phyloP scores from a whole-genome alignment of 768 basidiomycete species.

The Termitomyces sp. region DNA sequence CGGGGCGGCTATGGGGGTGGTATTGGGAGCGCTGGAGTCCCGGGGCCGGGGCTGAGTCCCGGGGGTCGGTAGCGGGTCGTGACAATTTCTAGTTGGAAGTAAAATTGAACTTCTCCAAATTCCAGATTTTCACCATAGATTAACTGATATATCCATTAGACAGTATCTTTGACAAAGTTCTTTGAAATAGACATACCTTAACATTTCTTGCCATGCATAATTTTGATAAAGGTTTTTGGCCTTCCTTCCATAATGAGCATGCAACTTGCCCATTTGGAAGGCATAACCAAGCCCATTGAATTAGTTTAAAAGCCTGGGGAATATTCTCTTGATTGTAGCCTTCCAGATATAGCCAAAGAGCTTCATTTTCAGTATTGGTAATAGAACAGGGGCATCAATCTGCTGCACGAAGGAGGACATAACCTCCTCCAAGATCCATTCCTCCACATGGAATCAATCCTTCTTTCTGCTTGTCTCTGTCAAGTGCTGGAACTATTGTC shows the following conservation, averaged over 20 bases:
- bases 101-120: too few relatives aligned
- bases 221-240: background rate
- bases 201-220: too few relatives aligned
- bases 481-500: constrained; percentile 5
- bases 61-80: too few relatives aligned
- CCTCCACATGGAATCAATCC: too few relatives aligned
- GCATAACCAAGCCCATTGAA: constrained; percentile 15
- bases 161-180: background rate
- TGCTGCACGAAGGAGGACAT: background rate
- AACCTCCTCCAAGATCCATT: background rate
- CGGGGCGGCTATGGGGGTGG: too few relatives aligned
- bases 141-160: background rate
- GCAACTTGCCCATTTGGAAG: constrained; percentile 20
- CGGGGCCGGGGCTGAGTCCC: too few relatives aligned
- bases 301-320: background rate
- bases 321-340: background rate
- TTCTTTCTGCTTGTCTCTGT: background rate
- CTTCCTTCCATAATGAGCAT: constrained; percentile 14
- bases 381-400: background rate
- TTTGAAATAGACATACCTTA: background rate
- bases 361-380: background rate
- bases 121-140: too few relatives aligned
- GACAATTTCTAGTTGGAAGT: too few relatives aligned
- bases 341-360: background rate
- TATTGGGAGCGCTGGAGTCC: too few relatives aligned